These are phyloP conservation scores for Yueomyces sp. DNA, from an alignment of 805 yeast species.

Conservation along the genomic window DNA sequence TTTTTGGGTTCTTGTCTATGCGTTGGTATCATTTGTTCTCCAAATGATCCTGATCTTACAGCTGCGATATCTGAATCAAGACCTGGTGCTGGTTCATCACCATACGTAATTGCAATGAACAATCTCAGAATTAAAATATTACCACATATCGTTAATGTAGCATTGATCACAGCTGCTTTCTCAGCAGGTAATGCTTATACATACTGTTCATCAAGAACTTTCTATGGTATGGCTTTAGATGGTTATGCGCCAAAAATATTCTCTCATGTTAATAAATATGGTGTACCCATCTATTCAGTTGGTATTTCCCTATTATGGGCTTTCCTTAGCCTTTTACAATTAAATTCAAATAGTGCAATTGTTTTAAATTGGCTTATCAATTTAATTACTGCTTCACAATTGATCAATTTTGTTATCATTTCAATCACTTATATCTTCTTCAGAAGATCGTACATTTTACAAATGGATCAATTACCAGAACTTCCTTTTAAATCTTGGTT, in stretches of 20 bases:
- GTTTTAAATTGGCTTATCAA: constrained; percentile 64
- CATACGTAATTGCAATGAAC: constrained; percentile 73
- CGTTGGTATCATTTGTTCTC: constrained; percentile 64
- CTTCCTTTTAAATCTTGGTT: constrained; percentile 40
- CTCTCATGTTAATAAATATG: constrained; percentile 43
- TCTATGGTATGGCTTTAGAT: constrained; percentile 55
- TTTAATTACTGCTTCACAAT: constrained; percentile 54
- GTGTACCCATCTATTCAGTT: constrained; percentile 57
- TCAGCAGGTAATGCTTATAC: constrained; percentile 76
- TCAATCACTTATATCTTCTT: constrained; percentile 47
- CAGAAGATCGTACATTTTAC: constrained; percentile 42
- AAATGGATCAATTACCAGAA: constrained; percentile 28
- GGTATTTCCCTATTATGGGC: constrained; percentile 41
- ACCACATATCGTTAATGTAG: constrained; percentile 68
- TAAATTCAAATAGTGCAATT: constrained; percentile 40
- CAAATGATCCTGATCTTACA: constrained; percentile 46
- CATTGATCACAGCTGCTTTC: constrained; percentile 59
- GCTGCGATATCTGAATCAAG: constrained; percentile 45
- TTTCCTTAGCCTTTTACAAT: constrained; percentile 51
- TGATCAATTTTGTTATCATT: constrained; percentile 45
- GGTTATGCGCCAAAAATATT: constrained; percentile 65
- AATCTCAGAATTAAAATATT: constrained; percentile 50
- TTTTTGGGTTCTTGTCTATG: constrained; percentile 63
- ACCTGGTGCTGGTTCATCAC: constrained; percentile 70
- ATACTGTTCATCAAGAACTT: constrained; percentile 53